These are phyloP conservation scores for Penicillium sp. DNA, from an alignment of 2,329 filamentous ascomycete genomes.

Conservation along the genomic window DNA sequence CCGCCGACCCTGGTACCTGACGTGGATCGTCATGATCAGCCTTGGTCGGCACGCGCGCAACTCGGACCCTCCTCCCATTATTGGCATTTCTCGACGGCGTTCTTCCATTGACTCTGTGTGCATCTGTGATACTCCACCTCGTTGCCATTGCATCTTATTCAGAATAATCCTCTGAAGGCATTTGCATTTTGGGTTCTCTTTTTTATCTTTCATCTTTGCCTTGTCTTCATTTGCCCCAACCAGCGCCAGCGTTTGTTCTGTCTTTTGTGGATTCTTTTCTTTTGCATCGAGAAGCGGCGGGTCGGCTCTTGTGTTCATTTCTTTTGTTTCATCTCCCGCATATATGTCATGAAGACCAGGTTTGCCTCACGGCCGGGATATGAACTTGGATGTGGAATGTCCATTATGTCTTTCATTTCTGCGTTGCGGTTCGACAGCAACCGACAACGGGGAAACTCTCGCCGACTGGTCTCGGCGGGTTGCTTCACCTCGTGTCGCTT, in stretches of 20 bases:
- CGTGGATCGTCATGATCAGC: slow-evolving; percentile 28
- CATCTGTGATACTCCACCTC: slow-evolving; percentile 43
- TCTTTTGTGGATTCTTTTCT: slow-evolving; percentile 23
- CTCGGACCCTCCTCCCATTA: slow-evolving; percentile 45
- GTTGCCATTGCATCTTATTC: slow-evolving; percentile 36
- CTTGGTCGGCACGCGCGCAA: no score
- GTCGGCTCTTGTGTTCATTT: slow-evolving; percentile 46
- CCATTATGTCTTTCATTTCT: slow-evolving; percentile 33
- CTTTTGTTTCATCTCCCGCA: slow-evolving; percentile 40
- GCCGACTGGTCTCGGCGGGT: slow-evolving; percentile 20
- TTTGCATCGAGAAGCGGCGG: slow-evolving; percentile 49
- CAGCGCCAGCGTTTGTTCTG: slow-evolving; percentile 50
- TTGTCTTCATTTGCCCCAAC: slow-evolving; percentile 47
- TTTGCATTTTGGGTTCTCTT: slow-evolving; percentile 43
- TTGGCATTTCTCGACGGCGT: slow-evolving; percentile 57
- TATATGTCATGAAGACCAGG: slow-evolving; percentile 50
- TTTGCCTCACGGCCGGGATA: slow-evolving; percentile 50
- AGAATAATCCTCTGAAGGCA: slow-evolving; percentile 28
- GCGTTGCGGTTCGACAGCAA: slow-evolving; percentile 25
- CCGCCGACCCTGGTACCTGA: slow-evolving; percentile 9
- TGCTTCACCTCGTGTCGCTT: slow-evolving; percentile 11
- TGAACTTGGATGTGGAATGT: slow-evolving; percentile 43
- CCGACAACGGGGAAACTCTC: slow-evolving; percentile 3
- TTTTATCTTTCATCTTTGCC: slow-evolving; percentile 42
- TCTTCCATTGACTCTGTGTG: slow-evolving; percentile 47